A percentile compares a stretch with the other conserved stretches of the same genome.
Evolutionary conservation across 2,329 filamentous ascomycete species (phyloP).

Genomic region (Colletotrichum euphorbiae): DNA sequence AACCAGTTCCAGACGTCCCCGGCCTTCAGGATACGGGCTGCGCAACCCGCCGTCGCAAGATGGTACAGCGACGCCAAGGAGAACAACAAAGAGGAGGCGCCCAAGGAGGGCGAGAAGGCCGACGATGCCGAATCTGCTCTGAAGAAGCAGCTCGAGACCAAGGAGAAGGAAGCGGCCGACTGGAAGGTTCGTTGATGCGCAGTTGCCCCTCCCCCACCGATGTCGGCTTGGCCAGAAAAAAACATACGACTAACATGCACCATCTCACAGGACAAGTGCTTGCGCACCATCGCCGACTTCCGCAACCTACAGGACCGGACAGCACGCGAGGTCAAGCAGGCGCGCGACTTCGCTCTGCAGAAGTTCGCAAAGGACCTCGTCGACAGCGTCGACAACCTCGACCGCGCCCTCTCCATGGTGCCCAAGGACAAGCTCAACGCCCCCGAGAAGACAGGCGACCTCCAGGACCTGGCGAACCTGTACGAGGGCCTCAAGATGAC

Average conservation of each 20-base stretch:
- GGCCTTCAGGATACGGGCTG: slow-evolving; percentile 51
- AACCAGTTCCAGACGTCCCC: slow-evolving; percentile 53
- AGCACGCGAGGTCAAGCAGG: slow-evolving; percentile 86
- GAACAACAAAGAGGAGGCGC: slow-evolving; percentile 32
- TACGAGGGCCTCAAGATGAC: slow-evolving; percentile 97
- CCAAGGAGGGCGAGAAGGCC: slow-evolving; percentile 45
- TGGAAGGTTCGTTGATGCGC: slow-evolving; percentile 76
- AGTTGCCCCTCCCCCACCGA: background rate
- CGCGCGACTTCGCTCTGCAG: slow-evolving; percentile 94
- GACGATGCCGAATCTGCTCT: slow-evolving; percentile 55
- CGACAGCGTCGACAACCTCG: slow-evolving; percentile 96
- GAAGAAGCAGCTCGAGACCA: slow-evolving; percentile 65
- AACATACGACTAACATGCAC: slow-evolving; percentile 14
- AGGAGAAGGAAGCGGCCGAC: slow-evolving; percentile 70
- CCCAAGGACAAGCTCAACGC: slow-evolving; percentile 75
- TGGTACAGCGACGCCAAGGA: slow-evolving; percentile 63
- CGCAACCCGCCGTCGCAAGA: slow-evolving; percentile 51
- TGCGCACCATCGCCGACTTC: slow-evolving; percentile 95
- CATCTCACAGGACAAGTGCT: slow-evolving; percentile 82
- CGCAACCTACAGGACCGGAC: slow-evolving; percentile 97
- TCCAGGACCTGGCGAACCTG: slow-evolving; percentile 81
- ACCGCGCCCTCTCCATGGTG: slow-evolving; percentile 87
- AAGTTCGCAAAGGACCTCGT: slow-evolving; percentile 95
- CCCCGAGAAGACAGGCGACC: slow-evolving; percentile 60
- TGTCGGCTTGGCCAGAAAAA: slow-evolving; percentile 29